Percentiles rank a stretch among this genome's conserved stretches.
phyloP scores from a whole-genome alignment of 345 rosid genomes.

The Fremontodendron californicum region DNA sequence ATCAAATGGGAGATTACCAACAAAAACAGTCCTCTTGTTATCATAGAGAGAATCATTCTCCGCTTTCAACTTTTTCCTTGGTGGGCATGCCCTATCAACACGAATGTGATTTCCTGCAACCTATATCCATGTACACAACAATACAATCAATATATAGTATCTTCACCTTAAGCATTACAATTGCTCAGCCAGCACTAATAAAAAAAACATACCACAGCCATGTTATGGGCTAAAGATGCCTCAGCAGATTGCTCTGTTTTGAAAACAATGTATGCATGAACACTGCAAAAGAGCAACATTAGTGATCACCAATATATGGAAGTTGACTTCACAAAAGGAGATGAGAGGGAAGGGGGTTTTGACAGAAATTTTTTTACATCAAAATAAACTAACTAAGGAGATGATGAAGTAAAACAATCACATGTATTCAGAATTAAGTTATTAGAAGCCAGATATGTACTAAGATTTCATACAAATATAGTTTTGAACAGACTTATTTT shows the following conservation, averaged over 20 bases:
- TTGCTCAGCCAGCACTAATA: background rate
- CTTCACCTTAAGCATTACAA: background rate
- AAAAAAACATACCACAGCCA: conserved; percentile 72
- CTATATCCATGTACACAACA: conserved; percentile 30
- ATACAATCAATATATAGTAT: background rate
- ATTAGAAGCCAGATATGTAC: background rate
- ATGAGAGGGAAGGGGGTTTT: background rate
- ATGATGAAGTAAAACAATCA: background rate
- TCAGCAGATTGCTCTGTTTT: conserved; percentile 76
- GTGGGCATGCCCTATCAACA: conserved; percentile 96
- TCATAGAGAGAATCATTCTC: conserved; percentile 58
- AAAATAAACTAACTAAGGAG: background rate
- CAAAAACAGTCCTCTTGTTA: conserved; percentile 73
- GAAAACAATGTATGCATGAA: conserved; percentile 89
- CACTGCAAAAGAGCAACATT: conserved; percentile 45
- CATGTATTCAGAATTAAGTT: background rate
- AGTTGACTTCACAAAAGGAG: background rate
- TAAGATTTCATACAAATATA: background rate
- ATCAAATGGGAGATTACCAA: conserved; percentile 96
- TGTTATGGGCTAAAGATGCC: conserved; percentile 75
- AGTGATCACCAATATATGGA: background rate
- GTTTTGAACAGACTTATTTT: background rate
- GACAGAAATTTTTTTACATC: background rate
- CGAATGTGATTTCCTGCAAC: conserved; percentile 89
- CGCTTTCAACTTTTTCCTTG: conserved; percentile 83